Evolutionary conservation across 148 eudicot species (phyloP), one percentile per base, ranked within the genome.

Genomic region (Rhododendron simsii): DNA sequence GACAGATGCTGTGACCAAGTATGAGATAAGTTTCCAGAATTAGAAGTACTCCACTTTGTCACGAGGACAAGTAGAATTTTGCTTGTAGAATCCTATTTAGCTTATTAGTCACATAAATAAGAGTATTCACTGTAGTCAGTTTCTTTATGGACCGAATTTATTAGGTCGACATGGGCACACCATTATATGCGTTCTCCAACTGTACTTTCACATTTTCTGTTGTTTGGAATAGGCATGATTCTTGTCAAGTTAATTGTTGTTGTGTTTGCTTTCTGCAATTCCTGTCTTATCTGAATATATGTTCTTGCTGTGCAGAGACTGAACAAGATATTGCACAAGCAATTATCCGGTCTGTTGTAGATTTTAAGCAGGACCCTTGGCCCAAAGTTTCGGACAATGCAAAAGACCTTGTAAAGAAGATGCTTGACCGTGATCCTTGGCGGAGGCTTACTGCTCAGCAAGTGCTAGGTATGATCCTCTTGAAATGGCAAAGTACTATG

Each of bases 271-370:
- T 81, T 35, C 3, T 75, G 78, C 16, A 28, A 0, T n/a, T 65
- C 33, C 37, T 3, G 1, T 69, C 75, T 69, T 28, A 28, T 69
- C 37, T 28, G 12, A 28, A 2, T 10, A 69, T n/a, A 65, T 26
- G 35, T 69, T 69, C 1, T 69, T 0, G 33, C 75, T 69, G 23
- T 84, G 74, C 95, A 96, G 99, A 94, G 87, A 96, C 99, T 76
- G 94, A 92, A 83, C 92, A 91, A 91, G 94, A 93, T 59, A 88
- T 91, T 88, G 95, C 95, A 26, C 92, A 90, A 51, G 91, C 95
- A 67, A 93, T 93, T 71, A 88, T 93, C 79, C 87, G 91, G 37
- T 90, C 93, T 21, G 88, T 84, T 48, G 88, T 93, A 77, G 91
- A 93, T 75, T 93, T 91, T 82, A 90, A 89, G 53, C 84, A 91